These are phyloP conservation scores for Lactifluus hygrophoroides DNA, from an alignment of 768 basidiomycete genomes.

Conservation along the genomic window DNA sequence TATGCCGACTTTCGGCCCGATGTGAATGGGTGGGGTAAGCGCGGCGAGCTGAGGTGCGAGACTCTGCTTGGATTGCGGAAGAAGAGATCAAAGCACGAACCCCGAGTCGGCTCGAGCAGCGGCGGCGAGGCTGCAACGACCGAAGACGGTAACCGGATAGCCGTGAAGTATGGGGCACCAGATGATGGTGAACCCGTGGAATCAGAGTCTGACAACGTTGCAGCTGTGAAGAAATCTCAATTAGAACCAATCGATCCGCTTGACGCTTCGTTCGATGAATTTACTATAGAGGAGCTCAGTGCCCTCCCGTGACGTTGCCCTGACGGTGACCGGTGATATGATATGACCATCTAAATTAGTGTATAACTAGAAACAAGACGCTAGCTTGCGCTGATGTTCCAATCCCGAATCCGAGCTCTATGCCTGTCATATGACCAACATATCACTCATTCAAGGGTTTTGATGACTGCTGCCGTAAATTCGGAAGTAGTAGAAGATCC, in stretches of 20 bases:
- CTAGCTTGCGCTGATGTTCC: not conserved
- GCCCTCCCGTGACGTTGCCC: constrained; percentile 6
- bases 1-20: constrained; percentile 85
- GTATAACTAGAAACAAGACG: constrained; percentile 13
- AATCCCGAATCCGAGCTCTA: not conserved
- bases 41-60: constrained; percentile 62
- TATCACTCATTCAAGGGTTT: constrained; percentile 44
- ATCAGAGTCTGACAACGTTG: not conserved
- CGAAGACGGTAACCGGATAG: not conserved
- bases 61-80: constrained; percentile 54
- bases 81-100: not conserved
- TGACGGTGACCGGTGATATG: not conserved
- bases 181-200: not conserved
- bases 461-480: constrained; percentile 89
- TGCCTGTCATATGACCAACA: too few relatives aligned
- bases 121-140: not conserved
- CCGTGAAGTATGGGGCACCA: not conserved
- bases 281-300: constrained; percentile 29
- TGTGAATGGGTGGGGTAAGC: constrained; percentile 77
- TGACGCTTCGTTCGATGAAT: constrained; percentile 41
- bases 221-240: not conserved
- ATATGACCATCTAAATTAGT: constrained; percentile 17
- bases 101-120: not conserved
- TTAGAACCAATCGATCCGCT: constrained; percentile 18
- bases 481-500: constrained; percentile 89